These are phyloP conservation scores for Cardamine resedifolia DNA, from an alignment of 345 rosid genomes.

Conservation along the genomic window DNA sequence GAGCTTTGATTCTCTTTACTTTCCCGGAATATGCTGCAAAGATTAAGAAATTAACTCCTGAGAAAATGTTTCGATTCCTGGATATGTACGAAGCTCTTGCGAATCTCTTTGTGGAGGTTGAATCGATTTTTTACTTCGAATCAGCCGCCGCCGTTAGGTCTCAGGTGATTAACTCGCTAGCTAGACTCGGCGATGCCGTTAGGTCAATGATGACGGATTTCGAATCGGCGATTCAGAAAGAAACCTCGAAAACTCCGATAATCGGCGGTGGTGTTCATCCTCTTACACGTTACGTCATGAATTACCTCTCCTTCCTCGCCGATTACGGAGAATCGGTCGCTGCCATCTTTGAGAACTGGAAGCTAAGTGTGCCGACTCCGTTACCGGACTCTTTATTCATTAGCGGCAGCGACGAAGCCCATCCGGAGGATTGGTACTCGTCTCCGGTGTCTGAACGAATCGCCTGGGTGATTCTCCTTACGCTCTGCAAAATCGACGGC, in stretches of 20 bases:
- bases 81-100: conserved; percentile 73
- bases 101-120: conserved; percentile 56
- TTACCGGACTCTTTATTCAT: conserved; percentile 49
- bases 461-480: conserved; percentile 70
- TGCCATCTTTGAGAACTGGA: conserved; percentile 57
- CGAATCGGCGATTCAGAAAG: conserved; percentile 64
- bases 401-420: conserved; percentile 32
- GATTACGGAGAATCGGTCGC: conserved; percentile 55
- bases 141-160: conserved; percentile 48
- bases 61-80: conserved; percentile 69
- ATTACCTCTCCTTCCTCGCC: conserved; percentile 63
- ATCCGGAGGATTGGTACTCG: conserved; percentile 28
- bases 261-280: conserved; percentile 86
- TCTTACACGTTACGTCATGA: conserved; percentile 74
- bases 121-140: conserved; percentile 58
- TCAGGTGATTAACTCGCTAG: conserved; percentile 54
- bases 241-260: conserved; percentile 45
- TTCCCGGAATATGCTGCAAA: conserved; percentile 62
- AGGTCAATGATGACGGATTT: conserved; percentile 55
- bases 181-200: conserved; percentile 55
- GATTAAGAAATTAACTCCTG: conserved; percentile 53
- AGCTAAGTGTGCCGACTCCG: conserved; percentile 30
- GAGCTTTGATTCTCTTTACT: conserved; percentile 53
- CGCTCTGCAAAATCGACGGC: conserved; percentile 81
- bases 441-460: conserved; percentile 36